phyloP scores from a whole-genome alignment of 2,329 filamentous ascomycete species.

The Chrysosphaeria jannelii region DNA sequence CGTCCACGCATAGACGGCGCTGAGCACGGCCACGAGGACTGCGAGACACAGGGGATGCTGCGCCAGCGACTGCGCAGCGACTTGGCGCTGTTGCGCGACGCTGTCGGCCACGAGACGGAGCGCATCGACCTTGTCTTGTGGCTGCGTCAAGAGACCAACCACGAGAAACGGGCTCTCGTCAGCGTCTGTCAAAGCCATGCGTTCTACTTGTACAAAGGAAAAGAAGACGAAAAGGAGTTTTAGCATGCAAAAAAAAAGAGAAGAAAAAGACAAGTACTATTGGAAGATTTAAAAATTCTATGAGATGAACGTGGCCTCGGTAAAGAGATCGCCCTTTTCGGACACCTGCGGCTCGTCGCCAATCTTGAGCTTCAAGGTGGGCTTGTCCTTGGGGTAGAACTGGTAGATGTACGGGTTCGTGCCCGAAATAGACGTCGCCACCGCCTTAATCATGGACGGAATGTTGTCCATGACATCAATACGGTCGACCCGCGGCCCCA shows the following conservation, averaged over 20 bases:
- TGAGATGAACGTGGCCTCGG: slow-evolving; percentile 90
- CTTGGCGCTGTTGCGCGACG: slow-evolving; percentile 52
- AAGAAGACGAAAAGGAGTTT: slow-evolving; percentile 1
- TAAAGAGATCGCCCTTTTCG: slow-evolving; percentile 55
- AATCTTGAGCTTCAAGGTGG: slow-evolving; percentile 57
- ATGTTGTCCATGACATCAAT: slow-evolving; percentile 95
- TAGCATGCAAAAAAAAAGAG: not conserved
- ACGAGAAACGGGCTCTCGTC: too few relatives aligned
- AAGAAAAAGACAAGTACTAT: not conserved
- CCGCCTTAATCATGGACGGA: slow-evolving; percentile 79
- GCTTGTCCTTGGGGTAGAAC: slow-evolving; percentile 32
- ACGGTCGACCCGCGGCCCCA: slow-evolving; percentile 44
- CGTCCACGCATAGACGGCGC: slow-evolving; percentile 15
- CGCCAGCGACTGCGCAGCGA: slow-evolving; percentile 29
- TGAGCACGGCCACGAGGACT: slow-evolving; percentile 14
- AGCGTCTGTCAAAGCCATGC: too few relatives aligned
- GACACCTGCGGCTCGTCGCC: slow-evolving; percentile 43
- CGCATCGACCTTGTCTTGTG: slow-evolving; percentile 37
- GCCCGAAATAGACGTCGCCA: slow-evolving; percentile 64
- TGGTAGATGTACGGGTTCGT: slow-evolving; percentile 97
- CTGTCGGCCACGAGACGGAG: slow-evolving; percentile 52
- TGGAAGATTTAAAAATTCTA: slow-evolving; percentile 8
- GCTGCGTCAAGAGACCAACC: too few relatives aligned
- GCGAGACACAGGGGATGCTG: slow-evolving; percentile 26
- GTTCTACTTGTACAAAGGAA: not conserved